phyloP scores from a whole-genome alignment of 352 stramenopile species.

The Phytophthora meadii region DNA sequence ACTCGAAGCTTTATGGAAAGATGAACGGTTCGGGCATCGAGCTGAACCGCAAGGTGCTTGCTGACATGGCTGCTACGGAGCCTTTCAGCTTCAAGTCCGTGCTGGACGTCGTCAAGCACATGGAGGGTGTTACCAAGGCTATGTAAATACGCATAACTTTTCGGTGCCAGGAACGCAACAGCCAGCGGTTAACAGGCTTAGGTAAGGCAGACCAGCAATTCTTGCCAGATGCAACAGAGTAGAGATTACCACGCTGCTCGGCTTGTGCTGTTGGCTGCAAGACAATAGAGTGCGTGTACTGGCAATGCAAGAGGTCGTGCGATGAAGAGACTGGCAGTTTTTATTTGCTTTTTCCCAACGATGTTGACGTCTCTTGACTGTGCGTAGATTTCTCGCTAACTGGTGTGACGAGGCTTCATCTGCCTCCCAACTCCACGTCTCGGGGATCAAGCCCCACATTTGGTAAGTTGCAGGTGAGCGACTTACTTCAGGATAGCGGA shows the following conservation, averaged over 20 bases:
- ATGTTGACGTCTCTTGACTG: conserved; percentile 29
- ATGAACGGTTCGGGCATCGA: conserved; percentile 83
- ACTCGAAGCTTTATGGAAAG: conserved; percentile 93
- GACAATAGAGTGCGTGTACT: conserved; percentile 20
- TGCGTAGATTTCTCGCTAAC: conserved; percentile 27
- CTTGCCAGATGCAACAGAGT: not conserved
- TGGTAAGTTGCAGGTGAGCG: not conserved
- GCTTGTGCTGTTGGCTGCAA: conserved; percentile 11
- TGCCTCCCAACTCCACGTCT: conserved; percentile 13
- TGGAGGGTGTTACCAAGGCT: conserved; percentile 42
- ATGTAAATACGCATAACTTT: conserved; percentile 33
- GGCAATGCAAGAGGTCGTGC: conserved; percentile 31
- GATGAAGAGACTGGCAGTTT: conserved; percentile 36
- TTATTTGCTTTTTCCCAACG: conserved; percentile 28
- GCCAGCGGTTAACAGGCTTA: conserved; percentile 1
- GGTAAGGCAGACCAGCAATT: not conserved
- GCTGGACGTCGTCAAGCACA: conserved; percentile 93
- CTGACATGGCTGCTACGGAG: conserved; percentile 94
- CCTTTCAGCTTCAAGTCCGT: conserved; percentile 96
- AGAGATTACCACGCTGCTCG: not conserved
- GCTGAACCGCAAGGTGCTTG: conserved; percentile 97
- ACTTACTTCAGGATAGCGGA: conserved; percentile 52
- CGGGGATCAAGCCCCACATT: not conserved
- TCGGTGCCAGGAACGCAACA: not conserved
- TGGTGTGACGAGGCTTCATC: conserved; percentile 24